These are phyloP conservation scores for Cordyceps cicadae DNA, from an alignment of 2,329 filamentous ascomycete genomes.

Conservation along the genomic window DNA sequence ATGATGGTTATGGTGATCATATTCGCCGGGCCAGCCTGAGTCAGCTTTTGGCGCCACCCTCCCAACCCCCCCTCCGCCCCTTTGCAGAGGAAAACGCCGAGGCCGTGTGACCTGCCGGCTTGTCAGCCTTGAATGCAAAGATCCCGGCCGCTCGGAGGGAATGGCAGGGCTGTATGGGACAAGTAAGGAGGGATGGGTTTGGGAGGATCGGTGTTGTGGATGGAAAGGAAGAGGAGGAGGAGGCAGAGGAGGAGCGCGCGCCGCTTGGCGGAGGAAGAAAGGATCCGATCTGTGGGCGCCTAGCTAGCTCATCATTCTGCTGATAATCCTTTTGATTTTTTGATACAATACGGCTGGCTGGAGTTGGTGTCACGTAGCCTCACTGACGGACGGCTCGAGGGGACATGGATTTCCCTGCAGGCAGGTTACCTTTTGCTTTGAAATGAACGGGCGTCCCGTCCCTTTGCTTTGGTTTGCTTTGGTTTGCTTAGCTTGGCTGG, in stretches of 20 bases:
- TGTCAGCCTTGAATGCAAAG: constrained; percentile 4
- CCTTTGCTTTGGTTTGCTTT: neutral
- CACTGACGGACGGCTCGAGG: neutral
- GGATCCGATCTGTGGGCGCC: neutral
- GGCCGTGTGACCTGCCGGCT: neutral
- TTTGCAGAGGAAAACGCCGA: neutral
- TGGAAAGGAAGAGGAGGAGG: neutral
- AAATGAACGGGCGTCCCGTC: neutral
- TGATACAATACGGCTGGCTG: neutral
- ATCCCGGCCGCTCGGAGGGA: neutral
- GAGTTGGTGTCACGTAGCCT: constrained; percentile 3
- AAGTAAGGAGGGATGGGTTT: neutral
- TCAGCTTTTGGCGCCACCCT: neutral
- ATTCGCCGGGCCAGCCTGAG: constrained; percentile 2
- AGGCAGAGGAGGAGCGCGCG: neutral
- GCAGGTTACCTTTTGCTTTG: neutral
- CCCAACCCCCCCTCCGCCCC: neutral
- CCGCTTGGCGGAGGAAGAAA: too few relatives aligned
- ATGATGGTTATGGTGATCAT: too few relatives aligned
- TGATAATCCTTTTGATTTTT: neutral
- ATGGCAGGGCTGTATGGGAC: neutral
- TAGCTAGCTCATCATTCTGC: too few relatives aligned
- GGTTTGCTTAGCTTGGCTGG: neutral
- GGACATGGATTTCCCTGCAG: too few relatives aligned
- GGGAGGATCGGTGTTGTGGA: too few relatives aligned